Conservation (phyloP, 1,284 basidiomycete species). For the Cutaneotrichosporon cutaneum region DNA sequence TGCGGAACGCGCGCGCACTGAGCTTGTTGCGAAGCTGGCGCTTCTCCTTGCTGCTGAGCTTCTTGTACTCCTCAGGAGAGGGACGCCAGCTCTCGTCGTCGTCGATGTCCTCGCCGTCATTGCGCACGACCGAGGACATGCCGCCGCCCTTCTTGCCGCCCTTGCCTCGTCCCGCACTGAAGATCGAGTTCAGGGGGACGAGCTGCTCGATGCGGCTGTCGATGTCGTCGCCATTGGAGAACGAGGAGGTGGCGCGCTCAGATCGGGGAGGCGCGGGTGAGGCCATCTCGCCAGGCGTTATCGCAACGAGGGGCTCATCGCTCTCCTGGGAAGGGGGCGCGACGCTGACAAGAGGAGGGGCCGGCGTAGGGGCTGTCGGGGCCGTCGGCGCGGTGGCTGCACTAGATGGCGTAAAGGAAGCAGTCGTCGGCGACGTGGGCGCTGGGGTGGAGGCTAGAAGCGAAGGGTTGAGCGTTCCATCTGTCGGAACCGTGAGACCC, state of each 20-base stretch:
- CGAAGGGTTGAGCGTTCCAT: constrained; percentile 28
- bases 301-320: constrained; percentile 37
- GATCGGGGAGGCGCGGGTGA: constrained; percentile 20
- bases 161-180: constrained; percentile 52
- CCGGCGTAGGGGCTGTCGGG: not conserved
- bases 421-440: not conserved
- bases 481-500: constrained; percentile 26
- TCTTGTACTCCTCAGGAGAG: constrained; percentile 86
- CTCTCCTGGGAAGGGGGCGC: constrained; percentile 14
- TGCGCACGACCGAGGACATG: constrained; percentile 52
- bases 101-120: constrained; percentile 50
- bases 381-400: not conserved
- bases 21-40: constrained; percentile 96
- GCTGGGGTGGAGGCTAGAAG: constrained; percentile 20
- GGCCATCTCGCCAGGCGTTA: constrained; percentile 28
- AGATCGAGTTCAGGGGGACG: constrained; percentile 49
- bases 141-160: constrained; percentile 54
- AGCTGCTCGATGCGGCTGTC: constrained; percentile 43
- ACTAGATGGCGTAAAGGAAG: constrained; percentile 1
- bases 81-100: constrained; percentile 54
- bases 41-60: constrained; percentile 94
- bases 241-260: constrained; percentile 26
- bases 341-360: constrained; percentile 4
- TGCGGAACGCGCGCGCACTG: constrained; percentile 89
- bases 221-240: constrained; percentile 31